A percentile compares a stretch with the other conserved stretches of the same genome.
Evolutionary conservation across 2,329 filamentous ascomycete genomes (phyloP).

Genomic region (Cladosporium sp.): DNA sequence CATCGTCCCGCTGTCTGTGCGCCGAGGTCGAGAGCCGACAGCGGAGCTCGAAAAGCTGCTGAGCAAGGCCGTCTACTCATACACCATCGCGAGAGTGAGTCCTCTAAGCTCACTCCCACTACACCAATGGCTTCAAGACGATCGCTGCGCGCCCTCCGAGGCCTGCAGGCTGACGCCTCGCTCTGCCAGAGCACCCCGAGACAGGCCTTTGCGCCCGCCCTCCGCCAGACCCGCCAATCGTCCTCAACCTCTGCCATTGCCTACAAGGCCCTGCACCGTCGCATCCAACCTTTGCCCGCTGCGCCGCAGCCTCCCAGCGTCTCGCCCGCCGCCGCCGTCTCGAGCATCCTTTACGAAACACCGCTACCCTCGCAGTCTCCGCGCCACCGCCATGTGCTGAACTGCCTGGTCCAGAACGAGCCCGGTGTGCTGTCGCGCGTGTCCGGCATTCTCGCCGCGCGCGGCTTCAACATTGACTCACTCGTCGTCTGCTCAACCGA

Average conservation of each 20-base stretch:
- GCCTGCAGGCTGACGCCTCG: conserved; percentile 10
- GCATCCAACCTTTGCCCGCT: conserved; percentile 76
- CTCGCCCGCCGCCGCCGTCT: conserved; percentile 84
- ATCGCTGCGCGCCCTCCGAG: conserved; percentile 20
- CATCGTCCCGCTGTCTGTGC: neutral
- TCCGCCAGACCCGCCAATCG: conserved; percentile 21
- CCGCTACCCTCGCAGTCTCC: conserved; percentile 76
- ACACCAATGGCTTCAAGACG: conserved; percentile 32
- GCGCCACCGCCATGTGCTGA: conserved; percentile 90
- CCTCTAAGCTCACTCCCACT: too few species aligned
- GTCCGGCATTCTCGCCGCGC: conserved; percentile 88
- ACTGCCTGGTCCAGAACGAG: conserved; percentile 98
- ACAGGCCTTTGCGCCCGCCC: neutral
- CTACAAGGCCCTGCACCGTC: conserved; percentile 93
- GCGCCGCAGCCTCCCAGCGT: conserved; percentile 69
- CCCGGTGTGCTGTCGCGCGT: conserved; percentile 94
- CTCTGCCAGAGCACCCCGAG: conserved; percentile 4
- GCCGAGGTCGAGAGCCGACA: too few species aligned
- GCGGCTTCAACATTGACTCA: conserved; percentile 98
- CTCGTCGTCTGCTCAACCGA: conserved; percentile 97
- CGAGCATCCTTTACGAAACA: conserved; percentile 98
- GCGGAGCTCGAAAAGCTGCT: neutral
- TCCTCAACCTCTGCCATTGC: conserved; percentile 88
- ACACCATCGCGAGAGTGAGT: neutral
- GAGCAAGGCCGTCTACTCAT: neutral